Evolutionary conservation across 176 grass and related monocot genomes (phyloP), one percentile per base, ranked within the genome.

Genomic region (Eleusine coracana): DNA sequence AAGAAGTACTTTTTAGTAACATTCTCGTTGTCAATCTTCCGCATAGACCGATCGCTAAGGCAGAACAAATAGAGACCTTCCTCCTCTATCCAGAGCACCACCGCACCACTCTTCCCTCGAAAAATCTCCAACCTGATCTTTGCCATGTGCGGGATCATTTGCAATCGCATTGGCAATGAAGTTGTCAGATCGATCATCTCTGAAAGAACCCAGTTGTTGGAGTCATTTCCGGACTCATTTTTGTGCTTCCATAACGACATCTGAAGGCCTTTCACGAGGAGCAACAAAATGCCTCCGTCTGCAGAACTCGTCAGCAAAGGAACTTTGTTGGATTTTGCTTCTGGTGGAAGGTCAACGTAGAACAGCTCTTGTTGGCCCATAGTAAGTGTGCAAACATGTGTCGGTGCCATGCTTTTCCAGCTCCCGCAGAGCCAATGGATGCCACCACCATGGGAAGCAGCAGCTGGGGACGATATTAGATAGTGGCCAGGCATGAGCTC

Each of bases 31-130:
- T 68, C 63, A 34, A 76, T 42, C 63, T 44, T 84, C 64, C 37
- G 34, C 49, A 84, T 34, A 3, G 25, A 84, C 7, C 62, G 37
- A 34, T 68, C 37, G 5, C 63, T 58, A 18, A 76, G 63, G 50
- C 72, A 58, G 63, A 84, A 76, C 23, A 77, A 73, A 70, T 52
- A 70, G 38, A 77, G 65, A 39, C 65, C 74, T 70, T 70, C 82
- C 11, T 13, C 66, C 3, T 46, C 50, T 16, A 85, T 11, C 74
- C 74, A 60, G 12, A 84, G 17, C 64, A 84, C 63, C 27, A 70
- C 73, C 0, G 17, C 23, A 17, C 65, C 51, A 7, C 82, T 84
- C 52, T 77, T 84, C 11, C 82, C 73, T 61, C 18, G 37, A 14
- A 84, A 84, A 7, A 44, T 56, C 62, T 84, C 62, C n/a, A 34